Evolutionary conservation across 805 yeast genomes (phyloP).

Genomic region (Ogataea polymorpha): DNA sequence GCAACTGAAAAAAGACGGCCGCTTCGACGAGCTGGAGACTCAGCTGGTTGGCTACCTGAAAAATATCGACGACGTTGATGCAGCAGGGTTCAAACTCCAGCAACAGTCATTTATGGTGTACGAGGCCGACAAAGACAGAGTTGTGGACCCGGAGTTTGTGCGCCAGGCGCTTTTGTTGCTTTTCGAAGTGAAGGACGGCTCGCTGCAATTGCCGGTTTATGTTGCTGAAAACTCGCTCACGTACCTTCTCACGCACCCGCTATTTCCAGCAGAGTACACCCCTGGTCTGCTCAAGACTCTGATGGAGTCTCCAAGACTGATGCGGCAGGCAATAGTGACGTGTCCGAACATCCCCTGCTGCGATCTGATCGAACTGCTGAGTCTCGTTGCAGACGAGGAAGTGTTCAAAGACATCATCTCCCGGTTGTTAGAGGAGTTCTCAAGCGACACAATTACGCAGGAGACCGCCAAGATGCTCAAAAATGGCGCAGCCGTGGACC

Average conservation of each 20-base stretch:
- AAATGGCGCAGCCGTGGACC: conserved; percentile 28
- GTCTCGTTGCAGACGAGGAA: conserved; percentile 54
- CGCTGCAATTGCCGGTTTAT: conserved; percentile 28
- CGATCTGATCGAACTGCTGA: conserved; percentile 63
- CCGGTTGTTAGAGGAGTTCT: conserved; percentile 64
- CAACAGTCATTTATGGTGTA: conserved; percentile 42
- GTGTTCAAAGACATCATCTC: conserved; percentile 65
- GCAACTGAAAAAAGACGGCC: conserved; percentile 19
- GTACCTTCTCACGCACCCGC: conserved; percentile 82
- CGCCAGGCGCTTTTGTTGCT: conserved; percentile 37
- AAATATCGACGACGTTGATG: conserved; percentile 15
- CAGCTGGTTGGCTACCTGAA: conserved; percentile 31
- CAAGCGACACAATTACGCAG: conserved; percentile 54
- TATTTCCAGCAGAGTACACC: conserved; percentile 65
- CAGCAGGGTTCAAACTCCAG: conserved; percentile 18
- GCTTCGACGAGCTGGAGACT: conserved; percentile 31
- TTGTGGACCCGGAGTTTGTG: conserved; percentile 58
- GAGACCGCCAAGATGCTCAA: conserved; percentile 40
- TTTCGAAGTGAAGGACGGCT: conserved; percentile 26
- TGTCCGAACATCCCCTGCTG: conserved; percentile 64
- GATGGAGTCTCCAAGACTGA: conserved; percentile 52
- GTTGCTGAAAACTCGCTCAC: conserved; percentile 59
- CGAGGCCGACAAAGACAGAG: conserved; percentile 64
- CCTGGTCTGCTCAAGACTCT: conserved; percentile 52
- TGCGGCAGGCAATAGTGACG: conserved; percentile 79